Conservation (phyloP, 1,284 basidiomycete genomes). For the Boletus sp. region DNA sequence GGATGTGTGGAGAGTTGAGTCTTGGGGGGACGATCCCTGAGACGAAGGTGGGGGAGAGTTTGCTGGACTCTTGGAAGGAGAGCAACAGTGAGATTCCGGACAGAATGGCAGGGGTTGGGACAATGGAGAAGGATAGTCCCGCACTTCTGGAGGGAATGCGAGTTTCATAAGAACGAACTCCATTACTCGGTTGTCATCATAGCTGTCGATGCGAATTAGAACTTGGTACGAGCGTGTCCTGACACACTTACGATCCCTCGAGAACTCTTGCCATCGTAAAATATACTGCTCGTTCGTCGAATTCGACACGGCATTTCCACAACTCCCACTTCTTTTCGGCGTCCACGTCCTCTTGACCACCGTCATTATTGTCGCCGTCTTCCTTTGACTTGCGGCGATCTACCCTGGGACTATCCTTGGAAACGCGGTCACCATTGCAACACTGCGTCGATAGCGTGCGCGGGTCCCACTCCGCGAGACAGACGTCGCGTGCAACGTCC, state of each 20-base stretch:
- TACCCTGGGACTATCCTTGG: slow-evolving; percentile 9
- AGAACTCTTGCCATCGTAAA: slow-evolving; percentile 71
- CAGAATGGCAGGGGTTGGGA: slow-evolving; percentile 18
- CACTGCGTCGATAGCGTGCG: slow-evolving; percentile 19
- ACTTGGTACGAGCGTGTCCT: not conserved
- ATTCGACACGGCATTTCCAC: slow-evolving; percentile 75
- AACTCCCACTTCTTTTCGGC: slow-evolving; percentile 56
- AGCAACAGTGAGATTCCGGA: slow-evolving; percentile 15
- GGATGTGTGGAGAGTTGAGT: slow-evolving; percentile 21
- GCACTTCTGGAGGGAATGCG: slow-evolving; percentile 42
- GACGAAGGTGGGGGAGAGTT: slow-evolving; percentile 31
- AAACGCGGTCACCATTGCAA: slow-evolving; percentile 1
- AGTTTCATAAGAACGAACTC: slow-evolving; percentile 58
- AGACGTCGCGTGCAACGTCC: slow-evolving; percentile 60
- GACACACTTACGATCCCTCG: slow-evolving; percentile 46
- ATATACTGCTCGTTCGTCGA: slow-evolving; percentile 65
- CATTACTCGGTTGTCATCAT: slow-evolving; percentile 50
- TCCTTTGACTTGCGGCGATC: slow-evolving; percentile 13
- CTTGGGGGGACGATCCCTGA: slow-evolving; percentile 28
- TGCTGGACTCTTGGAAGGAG: slow-evolving; percentile 28
- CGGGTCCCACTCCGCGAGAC: slow-evolving; percentile 66
- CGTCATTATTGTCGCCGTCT: slow-evolving; percentile 9
- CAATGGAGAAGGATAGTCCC: slow-evolving; percentile 25
- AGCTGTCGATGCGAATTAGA: slow-evolving; percentile 24
- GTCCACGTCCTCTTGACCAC: slow-evolving; percentile 5